Conservation (phyloP, 1,284 basidiomycete species). For the Cutaneotrichosporon spelunceum region DNA sequence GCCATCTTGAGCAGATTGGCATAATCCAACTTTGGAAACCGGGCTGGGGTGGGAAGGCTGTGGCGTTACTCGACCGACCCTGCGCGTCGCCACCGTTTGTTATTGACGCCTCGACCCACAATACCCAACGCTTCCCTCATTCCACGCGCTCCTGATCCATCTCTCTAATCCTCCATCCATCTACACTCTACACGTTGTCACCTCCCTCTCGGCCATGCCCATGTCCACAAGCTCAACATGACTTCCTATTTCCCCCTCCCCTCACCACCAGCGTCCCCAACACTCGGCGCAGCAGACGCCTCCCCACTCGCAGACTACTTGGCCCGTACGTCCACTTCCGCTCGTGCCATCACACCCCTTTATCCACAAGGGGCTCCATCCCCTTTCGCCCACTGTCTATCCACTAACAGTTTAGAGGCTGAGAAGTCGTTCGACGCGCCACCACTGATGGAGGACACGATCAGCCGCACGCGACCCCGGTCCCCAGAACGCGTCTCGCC, state of each 20-base stretch:
- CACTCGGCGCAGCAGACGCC: background rate
- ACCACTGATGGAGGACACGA: slow-evolving; percentile 10
- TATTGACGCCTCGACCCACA: background rate
- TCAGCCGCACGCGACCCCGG: background rate
- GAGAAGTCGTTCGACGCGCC: slow-evolving; percentile 23
- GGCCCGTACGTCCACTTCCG: slow-evolving; percentile 15
- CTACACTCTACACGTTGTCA: background rate
- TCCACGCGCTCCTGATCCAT: background rate
- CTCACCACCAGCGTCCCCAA: background rate
- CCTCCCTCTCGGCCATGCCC: background rate
- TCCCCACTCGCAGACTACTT: slow-evolving; percentile 23
- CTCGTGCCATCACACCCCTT: slow-evolving; percentile 7
- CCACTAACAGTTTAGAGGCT: slow-evolving; percentile 17
- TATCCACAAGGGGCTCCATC: background rate
- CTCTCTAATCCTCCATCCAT: background rate
- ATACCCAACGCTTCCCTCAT: background rate
- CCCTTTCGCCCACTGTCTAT: background rate
- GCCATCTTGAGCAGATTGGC: too few relatives aligned
- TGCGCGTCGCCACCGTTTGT: too few relatives aligned
- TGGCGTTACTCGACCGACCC: too few relatives aligned
- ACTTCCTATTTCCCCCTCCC: background rate
- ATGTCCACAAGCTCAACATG: background rate
- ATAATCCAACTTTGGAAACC: too few relatives aligned
- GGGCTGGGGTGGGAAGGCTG: too few relatives aligned
- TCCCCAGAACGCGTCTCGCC: background rate